Percentiles rank a stretch among this genome's conserved stretches.
phyloP scores from a whole-genome alignment of 2,329 filamentous ascomycete genomes.

The Cadophora malorum region DNA sequence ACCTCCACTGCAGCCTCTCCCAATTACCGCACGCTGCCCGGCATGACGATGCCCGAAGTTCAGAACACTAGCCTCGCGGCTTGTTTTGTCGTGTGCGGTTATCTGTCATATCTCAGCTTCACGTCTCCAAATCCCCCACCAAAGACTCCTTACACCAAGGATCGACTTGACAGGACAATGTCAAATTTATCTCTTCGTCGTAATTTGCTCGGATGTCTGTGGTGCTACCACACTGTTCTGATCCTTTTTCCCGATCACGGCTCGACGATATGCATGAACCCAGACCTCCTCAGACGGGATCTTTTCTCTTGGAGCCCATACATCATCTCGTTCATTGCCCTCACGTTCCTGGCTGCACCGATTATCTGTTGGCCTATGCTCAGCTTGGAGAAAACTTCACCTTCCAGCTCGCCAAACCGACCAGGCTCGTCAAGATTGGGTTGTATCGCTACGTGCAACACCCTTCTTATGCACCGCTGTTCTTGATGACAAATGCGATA shows the following conservation, averaged over 20 bases:
- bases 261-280: conserved; percentile 25
- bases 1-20: too few species aligned
- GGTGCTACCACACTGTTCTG: conserved; percentile 26
- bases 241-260: conserved; percentile 28
- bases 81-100: conserved; percentile 7
- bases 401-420: conserved; percentile 56
- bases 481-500: conserved; percentile 44
- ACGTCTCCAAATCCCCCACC: conserved; percentile 27
- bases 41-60: conserved; percentile 12
- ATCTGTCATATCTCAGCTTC: conserved; percentile 25
- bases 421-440: conserved; percentile 79
- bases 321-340: conserved; percentile 31
- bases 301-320: conserved; percentile 41
- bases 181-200: not conserved
- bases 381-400: conserved; percentile 59
- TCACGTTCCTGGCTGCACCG: conserved; percentile 35
- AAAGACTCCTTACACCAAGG: conserved; percentile 11
- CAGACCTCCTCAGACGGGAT: conserved; percentile 24
- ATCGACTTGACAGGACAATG: not conserved
- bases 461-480: conserved; percentile 72
- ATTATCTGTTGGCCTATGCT: conserved; percentile 50
- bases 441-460: conserved; percentile 80
- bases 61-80: conserved; percentile 17
- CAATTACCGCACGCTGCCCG: not conserved
- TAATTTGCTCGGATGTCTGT: conserved; percentile 3